Percentiles rank a stretch among this genome's conserved stretches.
These are phyloP conservation scores for Trichoderma virens DNA, from an alignment of 495 filamentous ascomycete species.

Conservation along the genomic window DNA sequence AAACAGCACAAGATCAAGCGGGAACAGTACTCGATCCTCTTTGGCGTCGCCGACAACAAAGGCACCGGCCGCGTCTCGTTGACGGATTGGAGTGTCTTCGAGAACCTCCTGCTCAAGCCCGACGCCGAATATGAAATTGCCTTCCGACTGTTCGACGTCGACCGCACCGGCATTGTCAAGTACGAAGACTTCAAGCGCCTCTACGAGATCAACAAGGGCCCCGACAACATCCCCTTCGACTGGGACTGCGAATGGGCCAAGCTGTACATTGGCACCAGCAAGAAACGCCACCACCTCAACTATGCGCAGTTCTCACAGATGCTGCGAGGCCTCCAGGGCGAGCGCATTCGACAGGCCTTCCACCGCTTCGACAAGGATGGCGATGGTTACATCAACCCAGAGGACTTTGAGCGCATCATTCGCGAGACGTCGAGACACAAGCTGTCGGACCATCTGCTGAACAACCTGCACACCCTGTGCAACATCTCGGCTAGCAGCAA, in stretches of 20 bases:
- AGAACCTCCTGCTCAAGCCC: constrained; percentile 86
- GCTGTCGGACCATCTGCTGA: constrained; percentile 91
- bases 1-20: constrained; percentile 91
- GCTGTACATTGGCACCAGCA: constrained; percentile 80
- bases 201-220: constrained; percentile 75
- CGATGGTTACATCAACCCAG: constrained; percentile 96
- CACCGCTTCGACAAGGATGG: constrained; percentile 81
- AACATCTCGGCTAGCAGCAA: constrained; percentile 89
- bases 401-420: constrained; percentile 95
- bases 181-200: constrained; percentile 76
- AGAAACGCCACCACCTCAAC: constrained; percentile 77
- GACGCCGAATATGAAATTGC: constrained; percentile 99
- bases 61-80: constrained; percentile 63
- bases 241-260: constrained; percentile 98
- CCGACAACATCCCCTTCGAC: constrained; percentile 80
- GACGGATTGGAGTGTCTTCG: constrained; percentile 83
- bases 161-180: constrained; percentile 73
- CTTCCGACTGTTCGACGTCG: constrained; percentile 87
- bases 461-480: constrained; percentile 87
- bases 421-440: constrained; percentile 90
- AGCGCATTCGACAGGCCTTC: constrained; percentile 92
- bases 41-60: constrained; percentile 75
- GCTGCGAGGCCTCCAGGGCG: constrained; percentile 90
- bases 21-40: constrained; percentile 88
- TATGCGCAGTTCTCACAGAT: constrained; percentile 98